Base-by-base conservation (phyloP, 1,284 basidiomycete species). In the Rhodotorula mucilaginosa region DNA sequence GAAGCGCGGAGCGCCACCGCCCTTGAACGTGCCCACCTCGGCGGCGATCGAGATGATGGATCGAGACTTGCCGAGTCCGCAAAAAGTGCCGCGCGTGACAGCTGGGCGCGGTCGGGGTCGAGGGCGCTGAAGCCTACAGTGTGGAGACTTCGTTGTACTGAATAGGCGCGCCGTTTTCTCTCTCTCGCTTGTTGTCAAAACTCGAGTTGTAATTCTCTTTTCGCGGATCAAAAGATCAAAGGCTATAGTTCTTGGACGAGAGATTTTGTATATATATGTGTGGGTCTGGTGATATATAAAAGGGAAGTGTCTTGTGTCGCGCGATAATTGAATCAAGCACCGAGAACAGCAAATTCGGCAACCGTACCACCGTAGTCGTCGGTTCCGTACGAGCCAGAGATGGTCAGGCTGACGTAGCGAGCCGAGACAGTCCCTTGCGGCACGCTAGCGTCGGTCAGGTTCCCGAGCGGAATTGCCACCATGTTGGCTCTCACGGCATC, bases 341-440 rank as follows among this genome's bases (percentile, higher is more conserved):
- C 65, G 26, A 67, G 48, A 6, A 71, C 65, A 8, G 71, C 72
- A 61, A 73, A 71, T 39, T 73, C 74, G 12, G 69, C 69, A 7
- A 73, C 64, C 6, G 69, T 73, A 1, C 64, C 69, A 4, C 72
- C 74, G 21, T 49, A 51, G 26, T 26, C 58, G 34, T 60, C 61
- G n/a, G 65, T 63, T 1, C 47, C 67, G 29, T 62, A 51, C 48
- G 49, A 63, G 44, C 63, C 63, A 2, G 69, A 69, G 31, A 75
- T 64, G 7, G 71, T 75, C 39, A 75, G 57, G 39, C 67, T 64
- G 26, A 75, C 74, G 65, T 61, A 75, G 16, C 74, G 61, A 16
- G 64, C 74, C 10, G 29, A n/a, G 15, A 67, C 58, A 4, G 58
- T 8, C 5, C 54, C 54, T 23, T 47, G 12, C 5, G 31, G 8